phyloP scores from a whole-genome alignment of 1,284 basidiomycete species.

The Erythrobasidium hasegawianum region DNA sequence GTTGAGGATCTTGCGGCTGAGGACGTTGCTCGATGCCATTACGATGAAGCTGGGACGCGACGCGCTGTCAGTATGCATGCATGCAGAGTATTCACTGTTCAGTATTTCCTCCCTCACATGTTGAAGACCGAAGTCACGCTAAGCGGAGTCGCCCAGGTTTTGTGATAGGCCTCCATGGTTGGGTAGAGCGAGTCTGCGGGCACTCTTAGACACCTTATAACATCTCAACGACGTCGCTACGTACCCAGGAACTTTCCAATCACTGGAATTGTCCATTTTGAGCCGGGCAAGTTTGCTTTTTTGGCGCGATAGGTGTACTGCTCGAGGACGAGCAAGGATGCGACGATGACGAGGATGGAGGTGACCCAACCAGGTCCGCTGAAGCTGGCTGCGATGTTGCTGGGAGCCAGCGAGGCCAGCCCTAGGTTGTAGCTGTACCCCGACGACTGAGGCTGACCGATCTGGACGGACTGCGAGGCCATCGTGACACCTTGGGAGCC shows the following conservation, averaged over 20 bases:
- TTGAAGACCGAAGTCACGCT: constrained; percentile 90
- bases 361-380: constrained; percentile 49
- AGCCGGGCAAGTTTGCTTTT: constrained; percentile 67
- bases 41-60: constrained; percentile 76
- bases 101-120: constrained; percentile 63
- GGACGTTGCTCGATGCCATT: constrained; percentile 87
- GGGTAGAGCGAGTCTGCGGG: constrained; percentile 76
- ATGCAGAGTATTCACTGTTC: neutral
- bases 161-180: constrained; percentile 80
- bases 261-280: constrained; percentile 84
- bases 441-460: neutral
- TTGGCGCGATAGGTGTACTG: constrained; percentile 81
- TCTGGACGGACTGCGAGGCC: constrained; percentile 4
- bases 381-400: constrained; percentile 28
- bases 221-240: neutral
- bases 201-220: neutral
- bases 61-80: neutral
- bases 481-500: neutral
- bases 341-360: constrained; percentile 57
- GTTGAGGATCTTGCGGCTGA: constrained; percentile 87
- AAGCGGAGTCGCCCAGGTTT: constrained; percentile 65
- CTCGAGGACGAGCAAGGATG: constrained; percentile 67
- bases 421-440: neutral
- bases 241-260: constrained; percentile 72
- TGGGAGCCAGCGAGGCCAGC: constrained; percentile 23